These are phyloP conservation scores for Backusella tarrabulga DNA, from an alignment of 192 early-diverging fungal species.

Conservation along the genomic window DNA sequence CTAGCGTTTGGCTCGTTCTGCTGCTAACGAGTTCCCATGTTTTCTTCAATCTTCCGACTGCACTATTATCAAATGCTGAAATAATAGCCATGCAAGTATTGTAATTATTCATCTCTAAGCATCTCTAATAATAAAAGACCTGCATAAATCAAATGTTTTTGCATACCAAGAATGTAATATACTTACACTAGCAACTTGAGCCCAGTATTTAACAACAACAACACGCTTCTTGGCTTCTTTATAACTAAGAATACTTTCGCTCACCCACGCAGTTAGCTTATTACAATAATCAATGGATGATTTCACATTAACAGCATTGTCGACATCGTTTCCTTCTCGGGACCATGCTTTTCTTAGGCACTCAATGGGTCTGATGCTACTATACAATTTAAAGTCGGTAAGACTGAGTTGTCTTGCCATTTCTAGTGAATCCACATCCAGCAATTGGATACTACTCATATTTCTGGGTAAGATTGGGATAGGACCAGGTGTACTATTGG, in stretches of 20 bases:
- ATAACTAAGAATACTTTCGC: slow-evolving; percentile 74
- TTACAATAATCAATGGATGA: slow-evolving; percentile 83
- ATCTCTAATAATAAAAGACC: slow-evolving; percentile 46
- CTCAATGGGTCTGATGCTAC: slow-evolving; percentile 83
- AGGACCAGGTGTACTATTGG: slow-evolving; percentile 66
- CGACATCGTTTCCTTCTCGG: slow-evolving; percentile 50
- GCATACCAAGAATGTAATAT: neutral
- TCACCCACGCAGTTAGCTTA: slow-evolving; percentile 84
- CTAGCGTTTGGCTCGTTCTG: slow-evolving; percentile 46
- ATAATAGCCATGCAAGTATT: slow-evolving; percentile 89
- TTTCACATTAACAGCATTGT: slow-evolving; percentile 81
- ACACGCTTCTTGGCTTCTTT: slow-evolving; percentile 81
- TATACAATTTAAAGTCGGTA: slow-evolving; percentile 77
- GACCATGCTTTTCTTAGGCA: slow-evolving; percentile 90
- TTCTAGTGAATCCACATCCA: slow-evolving; percentile 93
- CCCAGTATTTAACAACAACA: slow-evolving; percentile 77
- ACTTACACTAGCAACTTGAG: slow-evolving; percentile 71
- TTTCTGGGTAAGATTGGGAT: slow-evolving; percentile 80
- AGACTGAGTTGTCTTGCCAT: slow-evolving; percentile 93
- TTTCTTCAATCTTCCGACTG: slow-evolving; percentile 83
- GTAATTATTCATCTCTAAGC: slow-evolving; percentile 91
- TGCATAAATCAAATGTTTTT: neutral
- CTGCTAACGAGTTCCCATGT: slow-evolving; percentile 75
- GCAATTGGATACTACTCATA: slow-evolving; percentile 69
- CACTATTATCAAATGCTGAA: slow-evolving; percentile 84